These are phyloP conservation scores for Suhomyces anneliseae DNA, from an alignment of 1,139 yeast species.

Conservation along the genomic window DNA sequence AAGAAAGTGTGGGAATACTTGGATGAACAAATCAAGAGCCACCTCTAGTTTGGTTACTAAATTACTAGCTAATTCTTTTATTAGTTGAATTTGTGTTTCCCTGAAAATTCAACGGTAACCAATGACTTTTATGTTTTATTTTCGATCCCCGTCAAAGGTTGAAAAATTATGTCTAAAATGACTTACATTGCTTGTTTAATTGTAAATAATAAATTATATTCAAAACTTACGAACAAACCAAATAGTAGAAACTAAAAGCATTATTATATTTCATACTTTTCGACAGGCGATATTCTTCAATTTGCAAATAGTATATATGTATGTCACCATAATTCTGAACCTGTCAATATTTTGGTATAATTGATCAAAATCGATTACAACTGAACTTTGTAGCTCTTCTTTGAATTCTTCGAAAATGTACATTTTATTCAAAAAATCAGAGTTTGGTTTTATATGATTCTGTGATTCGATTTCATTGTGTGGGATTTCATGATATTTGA, in stretches of 20 bases:
- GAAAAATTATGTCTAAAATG: no score
- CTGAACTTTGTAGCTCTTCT: not conserved
- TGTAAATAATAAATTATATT: no score
- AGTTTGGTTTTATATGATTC: not conserved
- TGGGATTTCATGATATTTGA: not conserved
- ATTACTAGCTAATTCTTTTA: no score
- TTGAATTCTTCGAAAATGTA: not conserved
- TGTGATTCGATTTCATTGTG: not conserved
- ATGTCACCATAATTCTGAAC: slow-evolving; percentile 1
- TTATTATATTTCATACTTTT: no score
- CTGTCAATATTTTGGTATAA: slow-evolving; percentile 4
- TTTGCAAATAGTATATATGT: slow-evolving; percentile 6
- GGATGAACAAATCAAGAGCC: not conserved
- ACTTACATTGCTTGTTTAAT: no score
- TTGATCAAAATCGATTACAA: not conserved
- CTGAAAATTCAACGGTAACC: not conserved
- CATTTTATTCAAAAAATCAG: not conserved
- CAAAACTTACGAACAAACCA: no score
- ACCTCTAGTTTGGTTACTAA: no score
- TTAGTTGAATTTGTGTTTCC: no score
- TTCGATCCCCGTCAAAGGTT: no score
- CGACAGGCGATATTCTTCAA: slow-evolving; percentile 1
- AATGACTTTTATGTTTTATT: no score
- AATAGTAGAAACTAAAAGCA: no score
- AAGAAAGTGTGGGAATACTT: slow-evolving; percentile 10